phyloP scores from a whole-genome alignment of 257 asterid genomes.

The Fraxinus americana region DNA sequence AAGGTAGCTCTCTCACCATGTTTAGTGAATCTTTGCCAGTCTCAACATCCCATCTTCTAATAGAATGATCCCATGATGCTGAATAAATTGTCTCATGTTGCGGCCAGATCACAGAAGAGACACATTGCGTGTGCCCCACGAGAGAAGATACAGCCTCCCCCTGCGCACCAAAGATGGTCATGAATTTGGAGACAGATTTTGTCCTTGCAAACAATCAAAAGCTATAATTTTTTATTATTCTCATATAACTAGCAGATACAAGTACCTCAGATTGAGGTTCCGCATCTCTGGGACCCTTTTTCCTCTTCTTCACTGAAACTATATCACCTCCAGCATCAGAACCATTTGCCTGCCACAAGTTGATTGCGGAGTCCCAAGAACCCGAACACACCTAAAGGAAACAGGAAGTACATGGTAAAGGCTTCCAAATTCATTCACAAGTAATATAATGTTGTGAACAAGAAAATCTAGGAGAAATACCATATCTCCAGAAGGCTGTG shows the following conservation, averaged over 20 bases:
- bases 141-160: conserved; percentile 78
- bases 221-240: not conserved
- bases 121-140: conserved; percentile 91
- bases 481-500: conserved; percentile 75
- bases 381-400: conserved; percentile 83
- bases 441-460: conserved; percentile 5
- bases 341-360: conserved; percentile 66
- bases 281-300: conserved; percentile 46
- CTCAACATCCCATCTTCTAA: conserved; percentile 95
- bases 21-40: conserved; percentile 66
- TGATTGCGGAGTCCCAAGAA: conserved; percentile 87
- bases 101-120: conserved; percentile 89
- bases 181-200: not conserved
- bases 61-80: conserved; percentile 95
- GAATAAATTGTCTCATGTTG: conserved; percentile 67
- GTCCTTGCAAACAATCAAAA: not conserved
- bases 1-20: conserved; percentile 51
- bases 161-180: conserved; percentile 41
- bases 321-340: conserved; percentile 49
- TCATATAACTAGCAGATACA: conserved; percentile 21
- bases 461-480: conserved; percentile 39
- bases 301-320: conserved; percentile 84
- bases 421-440: conserved; percentile 1
- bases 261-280: conserved; percentile 76
- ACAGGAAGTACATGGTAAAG: conserved; percentile 24